These are phyloP conservation scores for Phytophthora aleatoria DNA, from an alignment of 352 stramenopile genomes.

Conservation along the genomic window DNA sequence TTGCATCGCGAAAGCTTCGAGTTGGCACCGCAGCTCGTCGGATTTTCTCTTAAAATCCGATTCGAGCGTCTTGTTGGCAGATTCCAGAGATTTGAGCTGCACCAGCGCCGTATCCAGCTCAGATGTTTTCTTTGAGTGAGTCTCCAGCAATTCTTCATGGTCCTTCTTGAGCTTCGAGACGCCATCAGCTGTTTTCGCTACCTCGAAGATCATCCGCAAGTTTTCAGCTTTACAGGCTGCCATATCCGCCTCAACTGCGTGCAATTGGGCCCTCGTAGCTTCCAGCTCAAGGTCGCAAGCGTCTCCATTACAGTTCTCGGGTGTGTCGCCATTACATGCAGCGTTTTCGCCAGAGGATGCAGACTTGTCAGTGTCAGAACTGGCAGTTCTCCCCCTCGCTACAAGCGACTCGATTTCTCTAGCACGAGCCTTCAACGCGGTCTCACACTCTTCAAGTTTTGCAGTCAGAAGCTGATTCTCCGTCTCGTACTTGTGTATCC, in stretches of 20 bases:
- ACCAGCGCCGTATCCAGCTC: slow-evolving; percentile 38
- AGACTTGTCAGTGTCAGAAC: slow-evolving; percentile 19
- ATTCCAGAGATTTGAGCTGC: slow-evolving; percentile 37
- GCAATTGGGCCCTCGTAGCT: slow-evolving; percentile 35
- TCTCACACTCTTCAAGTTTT: slow-evolving; percentile 38
- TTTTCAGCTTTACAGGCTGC: slow-evolving; percentile 72
- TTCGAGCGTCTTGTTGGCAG: slow-evolving; percentile 36
- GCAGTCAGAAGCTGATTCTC: slow-evolving; percentile 29
- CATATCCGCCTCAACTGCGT: slow-evolving; percentile 55
- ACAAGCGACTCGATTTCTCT: slow-evolving; percentile 28
- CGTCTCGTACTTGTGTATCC: slow-evolving; percentile 28
- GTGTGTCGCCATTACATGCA: slow-evolving; percentile 21
- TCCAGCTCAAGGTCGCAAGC: slow-evolving; percentile 29
- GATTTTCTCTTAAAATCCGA: slow-evolving; percentile 29
- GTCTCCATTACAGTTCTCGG: slow-evolving; percentile 23
- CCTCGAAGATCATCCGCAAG: slow-evolving; percentile 75
- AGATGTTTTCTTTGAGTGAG: slow-evolving; percentile 37
- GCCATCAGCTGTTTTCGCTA: slow-evolving; percentile 69
- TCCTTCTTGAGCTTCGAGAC: slow-evolving; percentile 68
- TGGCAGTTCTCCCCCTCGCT: slow-evolving; percentile 9
- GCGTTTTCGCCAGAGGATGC: slow-evolving; percentile 18
- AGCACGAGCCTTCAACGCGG: slow-evolving; percentile 26
- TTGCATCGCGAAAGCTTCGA: slow-evolving; percentile 43
- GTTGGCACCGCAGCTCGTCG: slow-evolving; percentile 21
- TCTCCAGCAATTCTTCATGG: slow-evolving; percentile 46